phyloP scores from a whole-genome alignment of 2,329 filamentous ascomycete genomes.

The Ophiostoma piceae region DNA sequence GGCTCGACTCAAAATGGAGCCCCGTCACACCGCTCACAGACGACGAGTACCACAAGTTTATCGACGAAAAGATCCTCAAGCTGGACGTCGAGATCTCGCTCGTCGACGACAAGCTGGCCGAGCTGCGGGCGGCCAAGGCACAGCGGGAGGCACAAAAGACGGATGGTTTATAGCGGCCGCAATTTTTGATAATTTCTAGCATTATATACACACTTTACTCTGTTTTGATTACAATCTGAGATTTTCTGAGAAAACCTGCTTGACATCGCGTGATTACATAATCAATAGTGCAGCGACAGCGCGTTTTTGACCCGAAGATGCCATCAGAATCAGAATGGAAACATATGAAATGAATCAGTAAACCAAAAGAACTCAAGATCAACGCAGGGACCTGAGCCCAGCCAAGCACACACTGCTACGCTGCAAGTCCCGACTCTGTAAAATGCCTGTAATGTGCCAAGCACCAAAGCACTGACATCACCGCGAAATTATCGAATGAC shows the following conservation, averaged over 20 bases:
- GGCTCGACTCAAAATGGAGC: constrained; percentile 62
- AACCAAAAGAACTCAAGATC: too few species aligned
- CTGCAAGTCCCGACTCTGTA: neutral
- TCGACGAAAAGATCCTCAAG: constrained; percentile 64
- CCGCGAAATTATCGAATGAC: neutral
- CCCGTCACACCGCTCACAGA: constrained; percentile 65
- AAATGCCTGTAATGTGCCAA: too few species aligned
- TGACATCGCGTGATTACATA: too few species aligned
- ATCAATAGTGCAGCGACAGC: too few species aligned
- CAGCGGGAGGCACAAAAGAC: neutral
- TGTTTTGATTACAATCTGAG: neutral
- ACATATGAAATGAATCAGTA: too few species aligned
- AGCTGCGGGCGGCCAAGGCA: neutral
- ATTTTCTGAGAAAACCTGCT: neutral
- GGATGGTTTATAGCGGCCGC: neutral
- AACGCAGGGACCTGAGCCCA: neutral
- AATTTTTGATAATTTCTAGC: neutral
- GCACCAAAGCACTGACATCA: neutral
- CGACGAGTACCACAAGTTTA: constrained; percentile 63
- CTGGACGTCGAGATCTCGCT: constrained; percentile 72
- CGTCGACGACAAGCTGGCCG: constrained; percentile 67
- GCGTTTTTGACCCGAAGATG: too few species aligned
- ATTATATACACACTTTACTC: too few species aligned
- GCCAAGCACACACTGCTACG: neutral
- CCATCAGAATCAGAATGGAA: too few species aligned